Conservation (phyloP, 345 rosid genomes). For the Raphanus sativus region DNA sequence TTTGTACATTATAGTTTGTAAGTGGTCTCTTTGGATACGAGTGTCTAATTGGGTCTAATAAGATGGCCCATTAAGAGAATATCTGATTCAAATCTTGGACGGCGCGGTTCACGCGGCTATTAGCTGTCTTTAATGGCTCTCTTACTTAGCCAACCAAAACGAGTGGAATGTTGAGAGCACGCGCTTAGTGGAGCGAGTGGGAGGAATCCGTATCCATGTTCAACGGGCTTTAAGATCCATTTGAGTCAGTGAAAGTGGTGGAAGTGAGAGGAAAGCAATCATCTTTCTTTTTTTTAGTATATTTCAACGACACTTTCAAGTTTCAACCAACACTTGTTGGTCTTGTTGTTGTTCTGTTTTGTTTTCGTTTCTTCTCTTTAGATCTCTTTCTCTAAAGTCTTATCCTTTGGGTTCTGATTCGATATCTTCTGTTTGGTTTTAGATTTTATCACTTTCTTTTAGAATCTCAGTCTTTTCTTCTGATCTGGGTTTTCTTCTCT, state of each 20-base stretch:
- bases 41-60: background rate
- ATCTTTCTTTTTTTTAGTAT: background rate
- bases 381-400: slow-evolving; percentile 28
- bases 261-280: slow-evolving; percentile 32
- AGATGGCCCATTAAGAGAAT: background rate
- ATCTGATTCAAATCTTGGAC: background rate
- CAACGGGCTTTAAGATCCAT: slow-evolving; percentile 42
- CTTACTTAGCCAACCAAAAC: slow-evolving; percentile 23
- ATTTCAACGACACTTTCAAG: slow-evolving; percentile 32
- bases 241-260: slow-evolving; percentile 34
- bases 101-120: slow-evolving; percentile 31
- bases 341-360: slow-evolving; percentile 10
- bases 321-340: slow-evolving; percentile 13
- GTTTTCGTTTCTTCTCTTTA: slow-evolving; percentile 2
- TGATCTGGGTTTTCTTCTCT: slow-evolving; percentile 33
- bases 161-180: slow-evolving; percentile 27
- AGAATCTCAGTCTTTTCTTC: slow-evolving; percentile 19
- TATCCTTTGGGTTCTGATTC: slow-evolving; percentile 18
- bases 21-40: background rate
- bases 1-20: background rate
- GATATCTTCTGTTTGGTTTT: slow-evolving; percentile 12
- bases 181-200: slow-evolving; percentile 19
- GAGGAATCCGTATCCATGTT: slow-evolving; percentile 28
- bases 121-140: slow-evolving; percentile 24
- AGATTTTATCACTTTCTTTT: slow-evolving; percentile 3